Conservation (phyloP, 352 stramenopile species). For the Globisporangium paddicum region DNA sequence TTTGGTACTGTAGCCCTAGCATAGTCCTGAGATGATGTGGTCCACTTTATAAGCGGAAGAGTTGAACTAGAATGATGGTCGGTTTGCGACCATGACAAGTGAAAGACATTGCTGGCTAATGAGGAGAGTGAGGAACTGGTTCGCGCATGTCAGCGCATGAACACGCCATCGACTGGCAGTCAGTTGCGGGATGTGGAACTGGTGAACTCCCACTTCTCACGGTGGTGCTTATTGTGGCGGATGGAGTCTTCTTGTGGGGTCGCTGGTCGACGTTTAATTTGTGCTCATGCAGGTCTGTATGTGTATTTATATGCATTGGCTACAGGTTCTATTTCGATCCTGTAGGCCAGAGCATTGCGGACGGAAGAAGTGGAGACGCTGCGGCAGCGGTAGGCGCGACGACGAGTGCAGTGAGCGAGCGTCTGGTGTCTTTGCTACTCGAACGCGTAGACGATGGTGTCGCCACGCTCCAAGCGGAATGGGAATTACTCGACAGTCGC, state of each 20-base stretch:
- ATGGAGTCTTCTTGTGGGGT: neutral
- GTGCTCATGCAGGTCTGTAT: neutral
- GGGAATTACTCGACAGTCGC: neutral
- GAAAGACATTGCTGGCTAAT: too few species aligned
- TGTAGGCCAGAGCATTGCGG: neutral
- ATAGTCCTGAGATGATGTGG: neutral
- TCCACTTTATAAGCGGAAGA: neutral
- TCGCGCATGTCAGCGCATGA: too few species aligned
- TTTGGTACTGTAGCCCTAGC: neutral
- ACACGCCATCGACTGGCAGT: too few species aligned
- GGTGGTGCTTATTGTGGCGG: neutral
- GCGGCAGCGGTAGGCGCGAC: neutral
- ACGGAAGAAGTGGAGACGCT: neutral
- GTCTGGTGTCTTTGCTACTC: neutral
- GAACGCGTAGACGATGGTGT: conserved; percentile 5
- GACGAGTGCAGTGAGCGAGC: neutral
- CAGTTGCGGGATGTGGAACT: too few species aligned
- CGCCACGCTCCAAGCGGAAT: conserved; percentile 5
- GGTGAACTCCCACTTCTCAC: neutral
- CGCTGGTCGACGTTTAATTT: neutral
- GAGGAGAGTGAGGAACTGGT: too few species aligned
- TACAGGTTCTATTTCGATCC: conserved; percentile 3
- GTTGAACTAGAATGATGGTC: neutral
- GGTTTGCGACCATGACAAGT: too few species aligned
- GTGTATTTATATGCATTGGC: neutral